phyloP scores from a whole-genome alignment of 306 rosid genomes.

The Fragaria ananassa region DNA sequence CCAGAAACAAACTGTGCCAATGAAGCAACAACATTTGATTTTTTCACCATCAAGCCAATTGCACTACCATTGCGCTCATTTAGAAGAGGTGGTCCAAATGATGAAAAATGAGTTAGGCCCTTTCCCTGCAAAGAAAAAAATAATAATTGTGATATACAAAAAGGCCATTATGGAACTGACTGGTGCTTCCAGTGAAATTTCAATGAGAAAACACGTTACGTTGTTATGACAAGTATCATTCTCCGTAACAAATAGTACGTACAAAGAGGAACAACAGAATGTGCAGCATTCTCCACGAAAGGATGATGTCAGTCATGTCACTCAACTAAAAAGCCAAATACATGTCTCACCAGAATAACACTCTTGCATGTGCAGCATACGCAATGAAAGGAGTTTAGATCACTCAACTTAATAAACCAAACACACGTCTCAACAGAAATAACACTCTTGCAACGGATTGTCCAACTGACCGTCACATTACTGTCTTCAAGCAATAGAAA shows the following conservation, averaged over 20 bases:
- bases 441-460: not conserved
- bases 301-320: not conserved
- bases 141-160: not conserved
- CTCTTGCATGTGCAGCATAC: not conserved
- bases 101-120: conserved; percentile 66
- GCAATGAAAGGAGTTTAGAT: not conserved
- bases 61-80: conserved; percentile 61
- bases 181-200: conserved; percentile 5
- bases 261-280: not conserved
- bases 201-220: not conserved
- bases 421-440: not conserved
- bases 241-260: not conserved
- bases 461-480: not conserved
- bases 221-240: not conserved
- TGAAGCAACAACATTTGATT: conserved; percentile 69
- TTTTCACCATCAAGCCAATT: conserved; percentile 67
- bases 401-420: not conserved
- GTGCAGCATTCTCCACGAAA: not conserved
- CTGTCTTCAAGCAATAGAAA: too few species aligned
- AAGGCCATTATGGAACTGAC: not conserved
- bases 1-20: conserved; percentile 68
- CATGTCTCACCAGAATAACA: not conserved
- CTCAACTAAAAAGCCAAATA: not conserved
- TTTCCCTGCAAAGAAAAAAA: conserved; percentile 44
- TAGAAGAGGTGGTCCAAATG: conserved; percentile 76